Evolutionary conservation across 768 basidiomycete species (phyloP).

Genomic region (Tulasnella sp.): DNA sequence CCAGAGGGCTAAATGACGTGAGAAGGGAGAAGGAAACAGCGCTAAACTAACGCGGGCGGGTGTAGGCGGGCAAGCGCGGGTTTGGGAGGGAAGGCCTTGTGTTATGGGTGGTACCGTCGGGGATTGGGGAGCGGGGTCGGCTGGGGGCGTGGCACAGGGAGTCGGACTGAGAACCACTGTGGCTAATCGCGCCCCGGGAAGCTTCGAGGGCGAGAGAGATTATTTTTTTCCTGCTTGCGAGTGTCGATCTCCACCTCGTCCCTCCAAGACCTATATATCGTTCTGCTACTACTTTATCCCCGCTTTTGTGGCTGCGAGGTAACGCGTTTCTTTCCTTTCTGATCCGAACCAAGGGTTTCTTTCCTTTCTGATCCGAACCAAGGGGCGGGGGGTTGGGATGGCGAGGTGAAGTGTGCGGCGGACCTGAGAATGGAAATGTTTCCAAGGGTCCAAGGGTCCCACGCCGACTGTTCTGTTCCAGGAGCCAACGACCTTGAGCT

Average conservation of each 20-base stretch:
- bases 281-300: not conserved
- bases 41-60: not conserved
- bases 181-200: not conserved
- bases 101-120: not conserved
- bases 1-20: not conserved
- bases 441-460: constrained; percentile 2
- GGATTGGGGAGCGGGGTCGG: not conserved
- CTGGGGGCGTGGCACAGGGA: not conserved
- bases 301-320: not conserved
- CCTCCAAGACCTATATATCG: not conserved
- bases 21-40: not conserved
- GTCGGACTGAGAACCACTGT: not conserved
- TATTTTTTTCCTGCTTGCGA: too few species aligned
- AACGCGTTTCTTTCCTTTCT: not conserved
- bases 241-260: not conserved
- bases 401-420: not conserved
- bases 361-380: not conserved
- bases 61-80: not conserved
- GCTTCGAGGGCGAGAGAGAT: too few species aligned
- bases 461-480: not conserved
- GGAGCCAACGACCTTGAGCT: not conserved
- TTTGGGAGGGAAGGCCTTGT: not conserved
- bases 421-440: not conserved
- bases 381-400: not conserved
- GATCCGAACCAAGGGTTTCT: not conserved